Percentiles rank a stretch among this genome's conserved stretches.
phyloP scores from a whole-genome alignment of 208 protist species.

The Trypanosoma rangeli region DNA sequence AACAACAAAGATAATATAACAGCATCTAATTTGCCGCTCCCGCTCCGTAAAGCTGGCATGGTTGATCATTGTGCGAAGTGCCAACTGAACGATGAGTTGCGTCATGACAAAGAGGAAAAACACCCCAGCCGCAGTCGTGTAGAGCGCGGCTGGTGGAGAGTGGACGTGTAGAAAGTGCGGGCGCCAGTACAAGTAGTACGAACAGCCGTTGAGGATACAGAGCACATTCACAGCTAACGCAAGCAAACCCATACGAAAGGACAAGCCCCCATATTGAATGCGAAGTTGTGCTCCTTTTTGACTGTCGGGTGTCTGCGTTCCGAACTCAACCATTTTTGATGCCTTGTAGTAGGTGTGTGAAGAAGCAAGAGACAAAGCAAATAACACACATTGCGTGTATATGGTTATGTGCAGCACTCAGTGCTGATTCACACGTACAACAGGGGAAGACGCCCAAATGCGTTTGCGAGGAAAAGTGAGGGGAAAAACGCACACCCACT shows the following conservation, averaged over 20 bases:
- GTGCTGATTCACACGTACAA: not conserved
- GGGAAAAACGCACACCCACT: not conserved
- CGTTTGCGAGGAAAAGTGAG: not conserved
- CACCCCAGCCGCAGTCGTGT: slow-evolving; percentile 14
- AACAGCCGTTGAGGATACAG: slow-evolving; percentile 33
- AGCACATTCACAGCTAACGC: slow-evolving; percentile 3
- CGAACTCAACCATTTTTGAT: slow-evolving; percentile 4
- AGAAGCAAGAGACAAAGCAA: not conserved
- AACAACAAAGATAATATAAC: slow-evolving; percentile 13
- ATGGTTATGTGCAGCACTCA: not conserved
- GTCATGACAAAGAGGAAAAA: slow-evolving; percentile 21
- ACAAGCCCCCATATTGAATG: slow-evolving; percentile 25
- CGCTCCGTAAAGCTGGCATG: slow-evolving; percentile 8
- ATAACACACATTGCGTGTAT: not conserved
- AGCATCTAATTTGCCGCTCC: slow-evolving; percentile 5
- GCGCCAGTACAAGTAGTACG: slow-evolving; percentile 39
- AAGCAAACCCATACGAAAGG: slow-evolving; percentile 10
- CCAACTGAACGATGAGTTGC: slow-evolving; percentile 15
- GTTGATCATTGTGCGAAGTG: slow-evolving; percentile 23
- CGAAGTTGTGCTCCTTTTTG: slow-evolving; percentile 22
- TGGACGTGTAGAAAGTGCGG: not conserved
- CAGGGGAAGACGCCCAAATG: not conserved
- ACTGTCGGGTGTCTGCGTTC: slow-evolving; percentile 17
- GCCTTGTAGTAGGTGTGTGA: not conserved
- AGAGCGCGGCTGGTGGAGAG: slow-evolving; percentile 14